These are phyloP conservation scores for Zangia roseola DNA, from an alignment of 768 basidiomycete species.

Conservation along the genomic window DNA sequence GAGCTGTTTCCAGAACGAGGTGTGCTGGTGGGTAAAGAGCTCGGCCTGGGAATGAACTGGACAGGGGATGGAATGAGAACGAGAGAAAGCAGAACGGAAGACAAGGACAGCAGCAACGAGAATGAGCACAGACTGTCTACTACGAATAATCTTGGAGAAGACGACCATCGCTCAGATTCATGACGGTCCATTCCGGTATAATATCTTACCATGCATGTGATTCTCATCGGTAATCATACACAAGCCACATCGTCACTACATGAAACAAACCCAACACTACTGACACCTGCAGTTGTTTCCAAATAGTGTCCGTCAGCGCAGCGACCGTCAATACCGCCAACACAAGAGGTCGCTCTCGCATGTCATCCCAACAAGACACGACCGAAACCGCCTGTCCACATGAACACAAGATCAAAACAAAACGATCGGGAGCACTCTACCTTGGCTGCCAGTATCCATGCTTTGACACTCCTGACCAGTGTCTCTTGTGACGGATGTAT, in stretches of 20 bases:
- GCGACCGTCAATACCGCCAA: conserved; percentile 32
- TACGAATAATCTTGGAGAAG: conserved; percentile 11
- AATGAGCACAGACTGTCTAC: conserved; percentile 37
- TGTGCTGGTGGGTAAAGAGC: conserved; percentile 35
- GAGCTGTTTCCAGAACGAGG: conserved; percentile 67
- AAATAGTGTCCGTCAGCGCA: conserved; percentile 47
- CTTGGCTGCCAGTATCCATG: conserved; percentile 36
- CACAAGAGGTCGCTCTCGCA: conserved; percentile 27
- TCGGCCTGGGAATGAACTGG: conserved; percentile 59
- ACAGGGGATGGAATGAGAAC: conserved; percentile 48
- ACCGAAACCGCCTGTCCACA: conserved; percentile 25
- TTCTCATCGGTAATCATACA: neutral
- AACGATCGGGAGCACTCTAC: conserved; percentile 15
- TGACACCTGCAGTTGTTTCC: conserved; percentile 39
- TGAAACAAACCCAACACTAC: conserved; percentile 42
- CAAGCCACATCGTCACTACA: conserved; percentile 27
- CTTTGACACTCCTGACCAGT: conserved; percentile 33
- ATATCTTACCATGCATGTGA: conserved; percentile 12
- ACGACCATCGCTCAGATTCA: conserved; percentile 11
- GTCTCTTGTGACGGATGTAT: conserved; percentile 16
- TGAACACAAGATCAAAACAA: neutral
- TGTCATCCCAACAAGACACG: conserved; percentile 16
- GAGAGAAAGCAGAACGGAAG: conserved; percentile 44
- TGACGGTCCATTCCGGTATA: too few species aligned
- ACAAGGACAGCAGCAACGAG: conserved; percentile 48